These are phyloP conservation scores for Cadophora sp. DNA, from an alignment of 2,329 filamentous ascomycete species.

Conservation along the genomic window DNA sequence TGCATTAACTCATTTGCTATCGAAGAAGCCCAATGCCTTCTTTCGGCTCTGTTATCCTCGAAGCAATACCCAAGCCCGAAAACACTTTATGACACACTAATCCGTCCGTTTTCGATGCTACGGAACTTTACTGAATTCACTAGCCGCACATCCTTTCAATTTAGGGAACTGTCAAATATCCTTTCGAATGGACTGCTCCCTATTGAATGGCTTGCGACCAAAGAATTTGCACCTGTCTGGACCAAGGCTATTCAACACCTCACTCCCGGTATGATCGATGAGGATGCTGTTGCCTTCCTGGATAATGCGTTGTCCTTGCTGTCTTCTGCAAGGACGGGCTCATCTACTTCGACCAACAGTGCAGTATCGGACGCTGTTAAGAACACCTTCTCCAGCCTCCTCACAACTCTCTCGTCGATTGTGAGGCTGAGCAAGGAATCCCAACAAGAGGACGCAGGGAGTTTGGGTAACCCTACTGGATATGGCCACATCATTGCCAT, in stretches of 20 bases:
- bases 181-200: slow-evolving; percentile 49
- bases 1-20: slow-evolving; percentile 48
- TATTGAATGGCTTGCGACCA: slow-evolving; percentile 53
- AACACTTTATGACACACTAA: slow-evolving; percentile 40
- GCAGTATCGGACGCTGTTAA: slow-evolving; percentile 33
- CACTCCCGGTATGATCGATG: slow-evolving; percentile 43
- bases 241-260: slow-evolving; percentile 47
- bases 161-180: slow-evolving; percentile 49
- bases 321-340: slow-evolving; percentile 27
- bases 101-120: slow-evolving; percentile 47
- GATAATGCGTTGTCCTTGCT: slow-evolving; percentile 45
- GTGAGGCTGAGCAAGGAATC: slow-evolving; percentile 41
- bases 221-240: slow-evolving; percentile 52
- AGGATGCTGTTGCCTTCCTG: slow-evolving; percentile 49
- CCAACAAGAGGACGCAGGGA: background rate
- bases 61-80: slow-evolving; percentile 48
- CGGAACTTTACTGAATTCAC: slow-evolving; percentile 46
- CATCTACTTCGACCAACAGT: background rate
- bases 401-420: slow-evolving; percentile 51
- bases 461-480: background rate
- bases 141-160: slow-evolving; percentile 45
- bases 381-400: slow-evolving; percentile 51
- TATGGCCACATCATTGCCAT: slow-evolving; percentile 27
- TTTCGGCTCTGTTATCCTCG: slow-evolving; percentile 47
- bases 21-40: slow-evolving; percentile 52